Conservation (phyloP, 2,329 filamentous ascomycete genomes). For the Paracorniculantispora psalliotae region DNA sequence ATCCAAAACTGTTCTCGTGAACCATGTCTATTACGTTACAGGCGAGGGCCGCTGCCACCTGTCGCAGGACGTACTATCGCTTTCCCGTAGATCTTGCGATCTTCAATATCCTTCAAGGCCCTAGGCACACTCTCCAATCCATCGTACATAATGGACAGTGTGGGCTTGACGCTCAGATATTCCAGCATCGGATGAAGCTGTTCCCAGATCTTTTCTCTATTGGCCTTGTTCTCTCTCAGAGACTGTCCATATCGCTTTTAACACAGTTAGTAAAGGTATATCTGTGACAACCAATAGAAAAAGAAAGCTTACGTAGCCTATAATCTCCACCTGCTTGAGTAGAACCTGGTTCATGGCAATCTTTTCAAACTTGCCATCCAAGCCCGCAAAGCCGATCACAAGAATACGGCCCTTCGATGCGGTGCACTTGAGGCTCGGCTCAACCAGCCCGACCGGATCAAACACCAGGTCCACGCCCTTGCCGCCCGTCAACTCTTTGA, state of each 20-base stretch:
- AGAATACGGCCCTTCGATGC: conserved; percentile 50
- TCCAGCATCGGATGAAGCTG: conserved; percentile 45
- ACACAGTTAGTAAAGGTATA: background rate
- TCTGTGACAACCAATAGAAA: background rate
- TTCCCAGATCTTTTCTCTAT: conserved; percentile 45
- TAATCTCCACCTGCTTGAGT: conserved; percentile 46
- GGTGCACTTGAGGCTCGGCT: conserved; percentile 48
- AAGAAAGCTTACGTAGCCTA: conserved; percentile 43
- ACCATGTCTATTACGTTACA: background rate
- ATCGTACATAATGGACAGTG: conserved; percentile 45
- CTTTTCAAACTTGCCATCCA: conserved; percentile 47
- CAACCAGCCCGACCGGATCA: conserved; percentile 53
- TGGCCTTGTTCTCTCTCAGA: conserved; percentile 41
- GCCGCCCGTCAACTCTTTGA: conserved; percentile 42
- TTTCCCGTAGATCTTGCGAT: conserved; percentile 50
- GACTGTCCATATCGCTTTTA: conserved; percentile 52
- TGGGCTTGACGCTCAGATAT: conserved; percentile 42
- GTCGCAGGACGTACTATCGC: conserved; percentile 43
- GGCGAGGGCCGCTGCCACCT: background rate
- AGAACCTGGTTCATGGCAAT: conserved; percentile 51
- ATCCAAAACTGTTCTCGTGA: background rate
- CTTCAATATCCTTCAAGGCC: conserved; percentile 47
- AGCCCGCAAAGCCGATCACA: conserved; percentile 54
- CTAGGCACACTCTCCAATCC: conserved; percentile 45
- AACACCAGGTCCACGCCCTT: conserved; percentile 53